Evolutionary conservation across 2,329 filamentous ascomycete genomes (phyloP).

Genomic region (Stagonosporopsis chrysanthemi): DNA sequence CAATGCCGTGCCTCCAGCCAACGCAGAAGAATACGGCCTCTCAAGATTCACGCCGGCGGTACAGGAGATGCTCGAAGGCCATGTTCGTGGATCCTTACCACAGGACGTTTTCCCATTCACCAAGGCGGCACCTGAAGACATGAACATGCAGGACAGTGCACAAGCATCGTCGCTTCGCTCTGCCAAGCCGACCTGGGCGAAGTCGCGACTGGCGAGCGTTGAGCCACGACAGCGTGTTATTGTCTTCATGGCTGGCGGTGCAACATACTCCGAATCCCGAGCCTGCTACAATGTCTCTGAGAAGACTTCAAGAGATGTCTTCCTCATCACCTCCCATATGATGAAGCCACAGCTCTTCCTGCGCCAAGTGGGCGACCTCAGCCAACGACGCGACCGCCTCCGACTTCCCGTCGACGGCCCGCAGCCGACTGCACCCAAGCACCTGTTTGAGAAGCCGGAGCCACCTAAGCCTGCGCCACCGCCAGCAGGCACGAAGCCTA

Average conservation of each 20-base stretch:
- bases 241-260: slow-evolving; percentile 93
- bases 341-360: slow-evolving; percentile 83
- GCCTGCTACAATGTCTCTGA: slow-evolving; percentile 87
- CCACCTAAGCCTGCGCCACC: slow-evolving; percentile 62
- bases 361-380: slow-evolving; percentile 81
- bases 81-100: slow-evolving; percentile 53
- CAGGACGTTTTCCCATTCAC: slow-evolving; percentile 57
- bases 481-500: slow-evolving; percentile 54
- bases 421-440: slow-evolving; percentile 80
- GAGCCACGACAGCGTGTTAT: slow-evolving; percentile 92
- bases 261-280: slow-evolving; percentile 89
- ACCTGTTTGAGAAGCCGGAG: slow-evolving; percentile 79
- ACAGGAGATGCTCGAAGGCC: slow-evolving; percentile 83
- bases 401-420: slow-evolving; percentile 83
- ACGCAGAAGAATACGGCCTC: slow-evolving; percentile 78
- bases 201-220: slow-evolving; percentile 73
- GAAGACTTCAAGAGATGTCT: slow-evolving; percentile 78
- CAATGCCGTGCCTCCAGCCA: slow-evolving; percentile 63
- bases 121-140: slow-evolving; percentile 66
- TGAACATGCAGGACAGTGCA: slow-evolving; percentile 61
- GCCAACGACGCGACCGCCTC: slow-evolving; percentile 75
- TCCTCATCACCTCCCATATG: slow-evolving; percentile 92
- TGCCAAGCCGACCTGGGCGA: slow-evolving; percentile 95
- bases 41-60: slow-evolving; percentile 84
- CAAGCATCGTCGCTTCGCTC: slow-evolving; percentile 76